phyloP scores from a whole-genome alignment of 306 rosid species.

The Vigna trinervia region DNA sequence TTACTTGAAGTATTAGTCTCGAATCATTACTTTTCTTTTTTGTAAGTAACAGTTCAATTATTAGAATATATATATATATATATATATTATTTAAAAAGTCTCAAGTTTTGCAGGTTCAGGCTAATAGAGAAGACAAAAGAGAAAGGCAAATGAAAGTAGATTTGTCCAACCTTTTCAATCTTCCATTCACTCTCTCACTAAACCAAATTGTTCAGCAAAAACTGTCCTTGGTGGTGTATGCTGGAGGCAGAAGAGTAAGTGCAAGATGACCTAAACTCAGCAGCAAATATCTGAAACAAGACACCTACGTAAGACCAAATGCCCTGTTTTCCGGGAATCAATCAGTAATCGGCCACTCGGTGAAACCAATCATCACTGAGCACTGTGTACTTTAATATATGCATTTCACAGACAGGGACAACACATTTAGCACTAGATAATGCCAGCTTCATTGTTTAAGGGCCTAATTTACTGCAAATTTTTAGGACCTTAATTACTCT shows the following conservation, averaged over 20 bases:
- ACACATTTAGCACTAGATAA: slow-evolving; percentile 27
- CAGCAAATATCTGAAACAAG: not conserved
- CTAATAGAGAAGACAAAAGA: no score
- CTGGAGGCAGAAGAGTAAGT: not conserved
- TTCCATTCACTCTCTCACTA: no score
- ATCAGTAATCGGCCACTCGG: not conserved
- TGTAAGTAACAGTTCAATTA: no score
- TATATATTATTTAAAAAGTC: no score
- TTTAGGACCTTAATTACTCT: slow-evolving; percentile 19
- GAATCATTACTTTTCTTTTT: no score
- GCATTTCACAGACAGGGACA: slow-evolving; percentile 1
- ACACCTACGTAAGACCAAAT: not conserved
- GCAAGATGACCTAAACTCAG: not conserved
- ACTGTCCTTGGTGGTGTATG: no score
- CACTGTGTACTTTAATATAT: slow-evolving; percentile 12
- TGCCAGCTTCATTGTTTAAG: not conserved
- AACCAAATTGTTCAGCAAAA: no score
- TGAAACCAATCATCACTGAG: slow-evolving; percentile 26
- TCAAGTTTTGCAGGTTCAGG: no score
- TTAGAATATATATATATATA: no score
- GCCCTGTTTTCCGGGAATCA: slow-evolving; percentile 34
- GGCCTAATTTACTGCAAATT: slow-evolving; percentile 1
- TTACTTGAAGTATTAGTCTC: no score
- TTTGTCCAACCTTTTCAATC: no score
- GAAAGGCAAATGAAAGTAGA: no score